Evolutionary conservation across 345 rosid species (phyloP), one percentile per base, ranked within the genome.

Genomic region (Populus davidiana): DNA sequence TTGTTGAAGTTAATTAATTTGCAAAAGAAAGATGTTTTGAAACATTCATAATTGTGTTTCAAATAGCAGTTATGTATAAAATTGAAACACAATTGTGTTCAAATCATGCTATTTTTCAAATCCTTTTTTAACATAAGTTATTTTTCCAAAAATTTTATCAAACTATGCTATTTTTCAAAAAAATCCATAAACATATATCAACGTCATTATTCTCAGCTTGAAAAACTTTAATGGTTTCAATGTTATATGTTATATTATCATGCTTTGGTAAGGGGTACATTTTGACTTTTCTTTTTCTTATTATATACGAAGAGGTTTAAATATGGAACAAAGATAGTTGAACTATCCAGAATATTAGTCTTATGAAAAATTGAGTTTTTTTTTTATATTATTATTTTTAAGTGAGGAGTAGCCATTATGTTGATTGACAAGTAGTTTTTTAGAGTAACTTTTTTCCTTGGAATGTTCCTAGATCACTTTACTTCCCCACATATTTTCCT

Each of bases 181-280:
- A 33, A 33, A 33, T 0, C 5, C 5, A 33, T 4, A 4, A 4
- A 0, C 0, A 33, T 4, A 33, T 33, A 3, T 31, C 31, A 14
- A 6, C 8, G 9, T 23, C 33, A 33, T 64, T 70, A 18, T 49
- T 65, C 12, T 71, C 44, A 75, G 64, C 56, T 13, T 27, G 21
- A 5, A 52, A 52, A 36, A 23, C 67, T 72, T 29, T 70, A 35
- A 73, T 56, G 56, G 77, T 9, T 73, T 75, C 43, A 38, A n/a
- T 41, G 8, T 35, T 70, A 33, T 33, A 93, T 92, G 98, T 91
- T 77, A 82, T 93, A 83, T 94, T 94, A 86, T 97, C 97, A 27
- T 92, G 98, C 88, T 89, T 90, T 81, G 96, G 97, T 1, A 96
- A 94, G 85, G 86, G 97, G 76, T 91, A 94, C 69, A 90, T 94